Base-by-base conservation (phyloP, 176 grass and related monocot species). In the Lolium perenne region DNA sequence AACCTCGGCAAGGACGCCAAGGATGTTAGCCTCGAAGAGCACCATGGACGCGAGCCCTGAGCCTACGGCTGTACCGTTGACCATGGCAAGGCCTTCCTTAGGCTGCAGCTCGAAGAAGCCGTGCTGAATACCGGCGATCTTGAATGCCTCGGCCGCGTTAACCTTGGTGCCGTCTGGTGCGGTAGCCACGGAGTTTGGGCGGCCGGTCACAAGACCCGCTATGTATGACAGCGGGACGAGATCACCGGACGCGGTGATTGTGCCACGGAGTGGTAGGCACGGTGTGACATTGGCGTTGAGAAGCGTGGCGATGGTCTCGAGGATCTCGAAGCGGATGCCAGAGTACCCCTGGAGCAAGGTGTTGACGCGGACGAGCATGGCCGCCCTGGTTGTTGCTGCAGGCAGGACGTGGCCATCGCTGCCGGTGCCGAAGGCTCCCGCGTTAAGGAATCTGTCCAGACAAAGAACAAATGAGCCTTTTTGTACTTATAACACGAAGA, bases 341-440 rank as follows among this genome's bases (percentile, higher is more conserved):
- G 95, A 97, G 90, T 94, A 97, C 0, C 95, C 95, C 82, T 97
- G 95, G 4, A 97, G 90, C 51, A 97, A 82, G 13, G 92, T 97
- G 51, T 97, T 97, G 88, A 97, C 92, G 38, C 95, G 92, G 16
- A 97, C 95, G 7, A 97, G 88, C 95, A 97, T 97, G 7, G 95
- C 95, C 1, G 92, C 95, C 47, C 95, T 79, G 25, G 92, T 90
- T 1, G 93, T 80, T 0, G 89, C 10, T 0, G 89, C 62, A 22
- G 95, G 91, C 60, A 97, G 87, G 14, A 88, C 87, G 77, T 94
- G 91, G 4, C 87, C 92, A 22, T 95, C 89, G 25, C 4, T 35
- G 71, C 91, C 84, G 46, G 72, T 90, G 38, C 95, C 95, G 46
- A 97, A 95, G 5, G 92, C 90, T 5, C 95, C 95, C 1, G 80